Conservation (phyloP, 129 eudicot species). For the Gnaphalium uliginosum region DNA sequence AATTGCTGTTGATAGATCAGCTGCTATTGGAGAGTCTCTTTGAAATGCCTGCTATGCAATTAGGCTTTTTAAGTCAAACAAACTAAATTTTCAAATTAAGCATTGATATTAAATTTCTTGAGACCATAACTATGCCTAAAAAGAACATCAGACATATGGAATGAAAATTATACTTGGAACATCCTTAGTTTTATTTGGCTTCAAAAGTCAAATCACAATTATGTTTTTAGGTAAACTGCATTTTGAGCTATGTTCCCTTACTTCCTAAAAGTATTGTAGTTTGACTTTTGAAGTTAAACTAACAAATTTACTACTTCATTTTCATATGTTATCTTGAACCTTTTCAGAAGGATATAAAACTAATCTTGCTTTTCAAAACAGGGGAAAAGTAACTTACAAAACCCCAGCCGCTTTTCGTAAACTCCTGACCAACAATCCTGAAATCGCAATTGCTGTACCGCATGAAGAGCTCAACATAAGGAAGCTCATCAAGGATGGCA, state of each 20-base stretch:
- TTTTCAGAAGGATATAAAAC: background rate
- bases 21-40: constrained; percentile 57
- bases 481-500: constrained; percentile 73
- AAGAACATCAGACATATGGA: too few relatives aligned
- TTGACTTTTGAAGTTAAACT: background rate
- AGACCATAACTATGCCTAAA: background rate
- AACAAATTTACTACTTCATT: background rate
- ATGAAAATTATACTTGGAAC: too few relatives aligned
- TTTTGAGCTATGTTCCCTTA: too few relatives aligned
- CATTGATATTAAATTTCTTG: background rate
- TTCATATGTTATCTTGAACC: background rate
- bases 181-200: too few relatives aligned
- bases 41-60: constrained; percentile 46
- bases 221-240: too few relatives aligned
- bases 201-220: background rate
- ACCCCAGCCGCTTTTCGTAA: constrained; percentile 83
- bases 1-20: constrained; percentile 58
- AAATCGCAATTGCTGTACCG: constrained; percentile 48
- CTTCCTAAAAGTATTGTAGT: background rate
- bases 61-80: background rate
- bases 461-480: constrained; percentile 65
- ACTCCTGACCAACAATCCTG: constrained; percentile 62
- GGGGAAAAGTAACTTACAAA: constrained; percentile 50
- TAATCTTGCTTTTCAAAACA: background rate
- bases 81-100: background rate